Base-by-base conservation (phyloP, 805 yeast species). In the Naumovozyma castellii region DNA sequence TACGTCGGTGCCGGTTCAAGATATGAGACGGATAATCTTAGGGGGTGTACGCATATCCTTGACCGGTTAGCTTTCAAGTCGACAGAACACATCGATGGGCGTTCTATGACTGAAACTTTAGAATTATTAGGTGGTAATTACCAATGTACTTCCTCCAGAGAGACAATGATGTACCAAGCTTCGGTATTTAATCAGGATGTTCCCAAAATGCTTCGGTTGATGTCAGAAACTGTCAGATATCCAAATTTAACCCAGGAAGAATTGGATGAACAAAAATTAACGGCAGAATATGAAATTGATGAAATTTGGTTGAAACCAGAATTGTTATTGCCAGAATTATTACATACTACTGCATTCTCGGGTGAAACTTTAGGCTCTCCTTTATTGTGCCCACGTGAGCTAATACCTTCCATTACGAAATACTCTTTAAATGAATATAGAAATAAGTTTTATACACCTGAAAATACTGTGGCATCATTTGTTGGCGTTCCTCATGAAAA, bases 1-100 rank as follows among this genome's bases (percentile, higher is more conserved):
- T 92, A 85, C 54, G 72, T 92, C 4, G 81, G 84, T 54, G 95
- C 94, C 1, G 98, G 98, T 1, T 80, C 95, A 2, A 71, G 97
- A 37, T 86, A 69, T 56, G 97, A 92, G 61, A 67, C 70, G 22
- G 67, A 65, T 2, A 51, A 57, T 20, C 52, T 77, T 39, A 72
- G 76, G 29, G 98, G 98, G 1, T 68, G 80, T 36, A 78, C 94
- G 4, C 97, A 92, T 59, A 62, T 92, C 20, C 65, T 80, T 52
- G 97, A 90, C 58, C 72, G 96, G 43, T 62, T 92, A 56, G 90
- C 97, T 0, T 92, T 78, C 70, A 79, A 79, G 54, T 76, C 85
- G 4, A 81, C 90, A 0, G 60, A 68, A 28, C 66, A 73, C 40
- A 66, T 71, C 42, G 51, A 74, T 1, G 88, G 85, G 2, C 64